These are phyloP conservation scores for Carex sylvatica DNA, from an alignment of 202 grass and related monocot genomes.

Conservation along the genomic window DNA sequence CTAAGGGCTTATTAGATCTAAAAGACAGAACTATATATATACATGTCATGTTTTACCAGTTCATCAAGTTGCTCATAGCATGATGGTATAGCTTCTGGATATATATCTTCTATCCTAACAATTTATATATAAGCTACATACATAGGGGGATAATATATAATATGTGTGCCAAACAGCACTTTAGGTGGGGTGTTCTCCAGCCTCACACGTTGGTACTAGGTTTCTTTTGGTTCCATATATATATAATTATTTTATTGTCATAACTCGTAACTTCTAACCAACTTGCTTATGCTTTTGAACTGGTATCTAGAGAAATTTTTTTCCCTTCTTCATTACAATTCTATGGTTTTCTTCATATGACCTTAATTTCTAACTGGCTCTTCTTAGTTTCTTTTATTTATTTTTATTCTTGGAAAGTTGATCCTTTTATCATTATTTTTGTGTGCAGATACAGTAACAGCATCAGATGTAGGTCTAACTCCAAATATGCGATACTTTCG, in stretches of 20 bases:
- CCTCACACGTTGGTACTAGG: not conserved
- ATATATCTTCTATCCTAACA: not conserved
- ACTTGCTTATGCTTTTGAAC: conserved; percentile 2
- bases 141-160: not conserved
- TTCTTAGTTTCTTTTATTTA: not conserved
- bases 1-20: too few relatives aligned
- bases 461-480: conserved; percentile 51
- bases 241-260: not conserved
- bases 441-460: conserved; percentile 57
- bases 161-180: not conserved
- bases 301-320: not conserved
- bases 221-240: not conserved
- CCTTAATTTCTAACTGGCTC: too few relatives aligned
- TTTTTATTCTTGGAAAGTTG: not conserved
- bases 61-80: not conserved
- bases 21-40: too few relatives aligned
- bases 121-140: not conserved
- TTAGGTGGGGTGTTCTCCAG: not conserved
- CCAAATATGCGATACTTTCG: conserved; percentile 42
- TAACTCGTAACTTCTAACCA: not conserved
- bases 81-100: not conserved
- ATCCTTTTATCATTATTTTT: not conserved
- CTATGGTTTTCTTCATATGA: not conserved
- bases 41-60: not conserved
- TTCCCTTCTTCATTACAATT: not conserved